Evolutionary conservation across 805 yeast genomes (phyloP).

Genomic region (Metschnikowia colocasiae): DNA sequence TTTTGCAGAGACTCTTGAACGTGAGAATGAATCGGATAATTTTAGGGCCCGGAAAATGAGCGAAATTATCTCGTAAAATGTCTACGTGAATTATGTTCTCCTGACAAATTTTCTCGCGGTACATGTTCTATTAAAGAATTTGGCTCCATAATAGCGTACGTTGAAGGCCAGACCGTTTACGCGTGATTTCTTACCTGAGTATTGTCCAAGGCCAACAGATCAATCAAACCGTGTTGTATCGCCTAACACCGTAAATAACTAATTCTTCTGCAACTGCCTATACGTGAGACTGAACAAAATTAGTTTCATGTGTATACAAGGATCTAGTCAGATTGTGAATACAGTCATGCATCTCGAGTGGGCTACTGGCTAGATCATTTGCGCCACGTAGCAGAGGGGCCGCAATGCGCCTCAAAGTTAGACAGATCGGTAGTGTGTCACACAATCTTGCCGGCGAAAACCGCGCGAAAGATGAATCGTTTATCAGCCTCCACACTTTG

Average conservation of each 20-base stretch:
- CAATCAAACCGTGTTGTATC: not conserved
- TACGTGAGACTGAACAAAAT: not conserved
- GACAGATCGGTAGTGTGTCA: not conserved
- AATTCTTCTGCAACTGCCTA: not conserved
- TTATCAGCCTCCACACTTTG: not conserved
- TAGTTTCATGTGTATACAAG: not conserved
- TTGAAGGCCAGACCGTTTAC: not conserved
- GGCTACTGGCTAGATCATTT: not conserved
- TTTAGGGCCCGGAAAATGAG: constrained; percentile 8
- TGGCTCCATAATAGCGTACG: not conserved
- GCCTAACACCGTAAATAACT: not conserved
- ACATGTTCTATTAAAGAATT: not conserved
- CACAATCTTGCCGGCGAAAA: not conserved
- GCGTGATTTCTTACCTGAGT: not conserved
- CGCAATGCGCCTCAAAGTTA: not conserved
- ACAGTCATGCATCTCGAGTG: not conserved
- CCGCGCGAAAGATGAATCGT: not conserved
- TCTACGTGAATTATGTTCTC: too few species aligned
- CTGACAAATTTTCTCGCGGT: not conserved
- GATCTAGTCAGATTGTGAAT: not conserved
- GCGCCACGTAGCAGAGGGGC: not conserved
- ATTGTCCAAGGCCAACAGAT: not conserved
- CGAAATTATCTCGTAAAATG: constrained; percentile 3
- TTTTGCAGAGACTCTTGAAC: constrained; percentile 29
- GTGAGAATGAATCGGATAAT: constrained; percentile 18